Conservation (phyloP, 805 yeast species). For the Pichia kluyveri region DNA sequence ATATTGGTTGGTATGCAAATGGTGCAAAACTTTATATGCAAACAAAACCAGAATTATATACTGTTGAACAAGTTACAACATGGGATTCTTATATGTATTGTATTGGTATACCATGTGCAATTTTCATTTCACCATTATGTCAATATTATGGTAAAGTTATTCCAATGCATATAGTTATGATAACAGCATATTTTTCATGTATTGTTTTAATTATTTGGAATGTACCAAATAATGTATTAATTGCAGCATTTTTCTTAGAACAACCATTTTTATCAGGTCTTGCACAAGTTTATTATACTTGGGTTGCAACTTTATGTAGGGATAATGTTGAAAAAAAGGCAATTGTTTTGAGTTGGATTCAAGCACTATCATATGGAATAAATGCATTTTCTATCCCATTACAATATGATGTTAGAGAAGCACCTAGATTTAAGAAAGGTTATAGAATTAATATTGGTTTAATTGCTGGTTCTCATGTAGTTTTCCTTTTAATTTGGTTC, state of each 20-base stretch:
- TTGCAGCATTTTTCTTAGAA: conserved; percentile 54
- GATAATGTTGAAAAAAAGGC: conserved; percentile 48
- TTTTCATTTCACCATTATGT: conserved; percentile 43
- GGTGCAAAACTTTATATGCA: conserved; percentile 60
- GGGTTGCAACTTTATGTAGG: conserved; percentile 49
- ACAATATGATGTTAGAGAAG: conserved; percentile 10
- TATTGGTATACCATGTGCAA: conserved; percentile 42
- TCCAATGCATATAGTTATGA: conserved; percentile 45
- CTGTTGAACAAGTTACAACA: conserved; percentile 37
- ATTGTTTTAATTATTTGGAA: conserved; percentile 50
- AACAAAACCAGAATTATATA: conserved; percentile 35
- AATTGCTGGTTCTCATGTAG: conserved; percentile 6
- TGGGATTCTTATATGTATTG: conserved; percentile 50
- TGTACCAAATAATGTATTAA: conserved; percentile 44
- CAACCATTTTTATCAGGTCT: conserved; percentile 57
- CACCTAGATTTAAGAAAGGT: conserved; percentile 13
- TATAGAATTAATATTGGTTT: conserved; percentile 12
- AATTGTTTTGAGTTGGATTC: conserved; percentile 33
- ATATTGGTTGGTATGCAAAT: conserved; percentile 44
- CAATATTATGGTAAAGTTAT: conserved; percentile 32
- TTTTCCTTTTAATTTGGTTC: conserved; percentile 9
- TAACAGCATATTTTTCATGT: conserved; percentile 45
- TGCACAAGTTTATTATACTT: conserved; percentile 52
- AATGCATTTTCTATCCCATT: conserved; percentile 17
- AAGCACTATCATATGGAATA: conserved; percentile 12